Conservation (phyloP, 148 eudicot genomes). For the Rhododendron mucronatum region DNA sequence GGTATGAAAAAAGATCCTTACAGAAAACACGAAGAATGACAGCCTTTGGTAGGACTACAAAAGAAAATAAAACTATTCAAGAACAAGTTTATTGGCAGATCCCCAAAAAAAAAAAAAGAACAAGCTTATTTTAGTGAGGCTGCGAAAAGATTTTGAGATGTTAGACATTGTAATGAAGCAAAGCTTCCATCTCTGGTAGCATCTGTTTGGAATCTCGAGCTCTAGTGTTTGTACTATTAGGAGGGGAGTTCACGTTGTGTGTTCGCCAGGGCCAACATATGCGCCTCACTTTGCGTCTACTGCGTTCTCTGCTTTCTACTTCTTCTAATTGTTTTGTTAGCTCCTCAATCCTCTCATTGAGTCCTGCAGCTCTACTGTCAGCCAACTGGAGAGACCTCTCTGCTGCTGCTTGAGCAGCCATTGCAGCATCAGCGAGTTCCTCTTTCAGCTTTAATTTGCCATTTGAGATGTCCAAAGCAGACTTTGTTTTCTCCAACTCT, state of each 20-base stretch:
- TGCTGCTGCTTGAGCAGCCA: constrained; percentile 66
- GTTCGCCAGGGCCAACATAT: constrained; percentile 67
- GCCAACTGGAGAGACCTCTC: constrained; percentile 64
- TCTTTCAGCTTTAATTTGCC: constrained; percentile 58
- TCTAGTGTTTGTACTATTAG: constrained; percentile 19
- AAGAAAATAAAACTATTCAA: background rate
- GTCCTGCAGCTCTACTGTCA: constrained; percentile 47
- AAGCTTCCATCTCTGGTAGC: constrained; percentile 61
- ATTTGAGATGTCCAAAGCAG: constrained; percentile 48
- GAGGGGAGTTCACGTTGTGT: constrained; percentile 20
- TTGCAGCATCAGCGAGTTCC: constrained; percentile 58
- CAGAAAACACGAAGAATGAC: background rate
- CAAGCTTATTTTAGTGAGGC: background rate
- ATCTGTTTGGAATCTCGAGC: constrained; percentile 23
- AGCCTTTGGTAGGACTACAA: background rate
- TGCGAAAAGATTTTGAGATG: background rate
- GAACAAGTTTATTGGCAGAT: background rate
- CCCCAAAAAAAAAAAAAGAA: no score
- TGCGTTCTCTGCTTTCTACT: constrained; percentile 33
- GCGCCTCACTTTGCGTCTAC: constrained; percentile 31
- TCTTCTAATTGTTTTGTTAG: constrained; percentile 56
- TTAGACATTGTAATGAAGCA: constrained; percentile 29
- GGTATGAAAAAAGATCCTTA: background rate
- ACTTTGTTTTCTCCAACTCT: constrained; percentile 61
- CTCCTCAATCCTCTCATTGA: constrained; percentile 48